Evolutionary conservation across 2,329 filamentous ascomycete species (phyloP).

Genomic region (Xylaria sp.): DNA sequence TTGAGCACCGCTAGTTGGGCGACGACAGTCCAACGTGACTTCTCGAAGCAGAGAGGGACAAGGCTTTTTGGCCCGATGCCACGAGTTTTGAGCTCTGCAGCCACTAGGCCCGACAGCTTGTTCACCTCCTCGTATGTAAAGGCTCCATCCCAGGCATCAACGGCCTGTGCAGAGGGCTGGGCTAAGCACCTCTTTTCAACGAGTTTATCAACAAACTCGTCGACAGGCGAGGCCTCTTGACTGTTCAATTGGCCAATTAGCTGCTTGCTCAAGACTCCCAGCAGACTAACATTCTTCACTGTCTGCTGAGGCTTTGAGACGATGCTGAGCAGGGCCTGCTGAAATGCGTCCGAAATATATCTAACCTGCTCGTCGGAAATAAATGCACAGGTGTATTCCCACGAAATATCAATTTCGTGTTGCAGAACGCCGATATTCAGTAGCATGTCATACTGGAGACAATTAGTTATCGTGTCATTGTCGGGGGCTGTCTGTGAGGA

Average conservation of each 20-base stretch:
- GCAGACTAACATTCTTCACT: background rate
- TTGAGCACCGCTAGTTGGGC: slow-evolving; percentile 36
- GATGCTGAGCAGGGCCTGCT: slow-evolving; percentile 14
- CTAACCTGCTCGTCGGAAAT: slow-evolving; percentile 13
- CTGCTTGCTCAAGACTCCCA: background rate
- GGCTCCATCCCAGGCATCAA: slow-evolving; percentile 17
- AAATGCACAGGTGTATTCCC: slow-evolving; percentile 3
- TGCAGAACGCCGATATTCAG: slow-evolving; percentile 3
- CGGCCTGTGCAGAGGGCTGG: slow-evolving; percentile 4
- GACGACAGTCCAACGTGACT: slow-evolving; percentile 29
- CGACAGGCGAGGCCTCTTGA: background rate
- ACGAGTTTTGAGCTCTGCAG: background rate
- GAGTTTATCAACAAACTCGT: slow-evolving; percentile 12
- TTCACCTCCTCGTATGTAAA: slow-evolving; percentile 15
- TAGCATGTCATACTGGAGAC: slow-evolving; percentile 10
- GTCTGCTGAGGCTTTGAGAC: background rate
- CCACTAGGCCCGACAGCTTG: background rate
- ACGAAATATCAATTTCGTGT: slow-evolving; percentile 1
- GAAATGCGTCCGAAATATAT: slow-evolving; percentile 13
- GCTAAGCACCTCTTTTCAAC: slow-evolving; percentile 4
- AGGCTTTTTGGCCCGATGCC: slow-evolving; percentile 19
- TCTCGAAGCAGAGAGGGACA: slow-evolving; percentile 34
- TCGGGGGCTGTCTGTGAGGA: background rate
- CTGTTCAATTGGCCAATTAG: background rate
- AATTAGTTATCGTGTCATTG: background rate